A percentile compares a stretch with the other conserved stretches of the same genome.
Evolutionary conservation across 2,329 filamentous ascomycete species (phyloP).

Genomic region (Amylocarpus encephaloides): DNA sequence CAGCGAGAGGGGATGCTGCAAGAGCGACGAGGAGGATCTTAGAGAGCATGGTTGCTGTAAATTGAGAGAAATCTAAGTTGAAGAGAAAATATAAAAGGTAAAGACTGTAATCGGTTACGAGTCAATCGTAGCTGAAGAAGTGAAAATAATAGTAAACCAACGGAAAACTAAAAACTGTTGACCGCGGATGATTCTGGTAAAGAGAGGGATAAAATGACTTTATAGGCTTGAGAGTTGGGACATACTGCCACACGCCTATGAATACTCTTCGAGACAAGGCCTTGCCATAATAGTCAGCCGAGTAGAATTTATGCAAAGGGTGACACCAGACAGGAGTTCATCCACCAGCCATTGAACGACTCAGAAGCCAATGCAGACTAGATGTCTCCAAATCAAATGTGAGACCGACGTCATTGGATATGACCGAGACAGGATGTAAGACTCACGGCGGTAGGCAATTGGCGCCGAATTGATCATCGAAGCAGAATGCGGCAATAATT

Average conservation of each 20-base stretch:
- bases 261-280: not conserved
- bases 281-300: no score
- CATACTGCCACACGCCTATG: conserved; percentile 16
- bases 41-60: conserved; percentile 22
- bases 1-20: conserved; percentile 47
- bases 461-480: no score
- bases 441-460: no score
- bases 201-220: conserved; percentile 20
- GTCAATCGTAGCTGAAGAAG: conserved; percentile 27
- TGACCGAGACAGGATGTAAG: no score
- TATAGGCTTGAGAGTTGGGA: conserved; percentile 7
- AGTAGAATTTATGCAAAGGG: no score
- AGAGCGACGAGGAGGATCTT: conserved; percentile 32
- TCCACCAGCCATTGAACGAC: no score
- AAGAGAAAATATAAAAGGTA: conserved; percentile 14
- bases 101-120: conserved; percentile 27
- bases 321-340: no score
- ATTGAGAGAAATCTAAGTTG: conserved; percentile 8
- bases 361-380: no score
- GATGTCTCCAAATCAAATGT: no score
- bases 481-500: no score
- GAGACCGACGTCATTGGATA: no score
- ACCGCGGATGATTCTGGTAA: conserved; percentile 25
- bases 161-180: conserved; percentile 21
- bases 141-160: conserved; percentile 14